Percentiles rank a stretch among this genome's conserved stretches.
These are phyloP conservation scores for Otatea glauca DNA, from an alignment of 176 grass and related monocot species.

Conservation along the genomic window DNA sequence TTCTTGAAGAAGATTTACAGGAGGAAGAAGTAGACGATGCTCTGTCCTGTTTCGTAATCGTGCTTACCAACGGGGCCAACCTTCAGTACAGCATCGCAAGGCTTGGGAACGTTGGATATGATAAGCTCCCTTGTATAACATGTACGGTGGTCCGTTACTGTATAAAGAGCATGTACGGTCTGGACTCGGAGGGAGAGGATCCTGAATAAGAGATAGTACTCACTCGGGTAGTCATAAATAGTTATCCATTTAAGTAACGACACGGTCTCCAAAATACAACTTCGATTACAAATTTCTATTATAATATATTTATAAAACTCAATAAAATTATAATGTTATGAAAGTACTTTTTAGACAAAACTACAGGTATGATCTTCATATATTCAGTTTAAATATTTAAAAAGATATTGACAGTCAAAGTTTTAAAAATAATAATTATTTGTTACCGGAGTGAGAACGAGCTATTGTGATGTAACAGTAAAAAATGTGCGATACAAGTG, in stretches of 20 bases:
- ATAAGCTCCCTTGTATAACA: not conserved
- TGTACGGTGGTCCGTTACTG: not conserved
- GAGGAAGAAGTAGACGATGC: conserved; percentile 62
- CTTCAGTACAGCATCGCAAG: not conserved
- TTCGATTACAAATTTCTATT: too few relatives aligned
- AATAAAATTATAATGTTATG: too few relatives aligned
- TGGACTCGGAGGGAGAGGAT: not conserved
- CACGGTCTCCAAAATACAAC: too few relatives aligned
- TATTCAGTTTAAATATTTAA: too few relatives aligned
- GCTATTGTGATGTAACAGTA: not conserved
- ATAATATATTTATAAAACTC: too few relatives aligned
- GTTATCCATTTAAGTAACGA: too few relatives aligned
- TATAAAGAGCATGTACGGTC: not conserved
- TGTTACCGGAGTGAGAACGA: too few relatives aligned
- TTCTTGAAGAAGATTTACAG: conserved; percentile 72
- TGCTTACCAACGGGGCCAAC: not conserved
- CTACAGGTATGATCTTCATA: too few relatives aligned
- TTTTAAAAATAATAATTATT: too few relatives aligned
- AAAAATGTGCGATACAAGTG: not conserved
- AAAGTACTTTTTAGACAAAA: too few relatives aligned
- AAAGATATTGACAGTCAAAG: too few relatives aligned
- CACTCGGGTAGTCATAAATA: too few relatives aligned
- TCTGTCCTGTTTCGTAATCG: not conserved
- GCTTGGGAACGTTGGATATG: not conserved
- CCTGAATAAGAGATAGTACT: not conserved